Evolutionary conservation across 2,329 filamentous ascomycete genomes (phyloP), one percentile per base, ranked within the genome.

Genomic region (Sporothrix euskadiensis): DNA sequence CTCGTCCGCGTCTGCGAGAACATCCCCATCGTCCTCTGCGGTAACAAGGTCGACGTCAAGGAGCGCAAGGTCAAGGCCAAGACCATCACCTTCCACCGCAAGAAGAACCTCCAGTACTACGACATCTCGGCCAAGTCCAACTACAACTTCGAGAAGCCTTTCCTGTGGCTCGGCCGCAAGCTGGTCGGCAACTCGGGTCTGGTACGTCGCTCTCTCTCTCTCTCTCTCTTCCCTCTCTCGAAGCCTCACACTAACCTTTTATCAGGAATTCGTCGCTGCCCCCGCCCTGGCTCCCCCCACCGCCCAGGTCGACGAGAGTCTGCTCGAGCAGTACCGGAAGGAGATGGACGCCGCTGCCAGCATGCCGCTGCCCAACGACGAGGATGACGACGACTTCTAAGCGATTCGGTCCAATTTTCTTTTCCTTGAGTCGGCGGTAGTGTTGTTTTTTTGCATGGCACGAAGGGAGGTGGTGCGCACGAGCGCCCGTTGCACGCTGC

Each of bases 101-200:
- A 99, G 93, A 99, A 99, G 92, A 99, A 98, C 87, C 91, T 99
- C 71, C 96, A 99, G 87, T 99, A 98, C 90, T 99, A 99, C 89
- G 96, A 98, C 80, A 98, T 98, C 84, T 98, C 94, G 57, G 96
- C 96, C 85, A 99, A 98, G 89, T 98, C 94, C 82, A 98, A 98
- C 90, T 98, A 99, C 88, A 98, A 98, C 91, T 98, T 98, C 85
- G 95, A 98, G 91, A 99, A 98, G 91, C 95, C 95, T 77, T 98
- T 99, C 93, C 92, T 98, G 80, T 98, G 96, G 96, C 92, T 99
- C 80, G 95, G 94, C 79, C 91, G 96, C 84, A 99, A 99, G 91
- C 91, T 99, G 74, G 94, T 97, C 80, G 96, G 95, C 85, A 98
- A 98, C 89, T 88, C 93, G 80, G 84, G 86, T 81, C 85, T 97